Base-by-base conservation (phyloP, 805 yeast species). In the Saccharomyces paradoxus region DNA sequence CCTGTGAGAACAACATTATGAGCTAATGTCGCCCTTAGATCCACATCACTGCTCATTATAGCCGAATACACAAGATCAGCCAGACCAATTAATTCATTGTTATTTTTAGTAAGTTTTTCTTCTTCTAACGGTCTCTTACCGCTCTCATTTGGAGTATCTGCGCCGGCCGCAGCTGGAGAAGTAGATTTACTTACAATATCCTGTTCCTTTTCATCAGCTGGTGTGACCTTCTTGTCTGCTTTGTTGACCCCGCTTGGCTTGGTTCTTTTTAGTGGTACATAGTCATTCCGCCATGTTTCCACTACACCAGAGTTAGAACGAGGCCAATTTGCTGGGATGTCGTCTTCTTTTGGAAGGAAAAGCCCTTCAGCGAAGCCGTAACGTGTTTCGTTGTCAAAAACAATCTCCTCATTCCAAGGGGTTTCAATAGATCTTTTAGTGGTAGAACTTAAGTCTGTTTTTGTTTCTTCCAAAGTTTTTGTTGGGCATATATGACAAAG, bases 1-100 rank as follows among this genome's bases (percentile, higher is more conserved):
- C 97, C 97, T 0, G 96, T 89, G 27, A 91, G 77, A 17, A 91
- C 87, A 53, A 91, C 84, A 65, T 90, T 90, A 70, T 89, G 92
- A 0, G 96, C 96, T 24, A 89, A 75, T 47, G 89, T 86, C 1
- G 96, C 86, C 56, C 96, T 78, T 60, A 87, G 74, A 73, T 87
- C 96, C 28, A 89, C 87, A 70, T 91, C 97, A 50, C 84, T 63
- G 26, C 78, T 54, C 77, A 74, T 50, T 78, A 77, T 55, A 77
- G 74, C 28, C 81, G 80, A 59, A 77, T 82, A 48, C 79, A 78
- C 53, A 81, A 90, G 73, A 55, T 80, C 83, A 1, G 87, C 79
- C 14, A 89, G 61, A 2, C 88, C 87, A 54, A 73, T 66, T 22
- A 65, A 58, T 4, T 62, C 66, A 41, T 56, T 53, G 12, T 52